Percentiles rank a stretch among this genome's conserved stretches.
These are phyloP conservation scores for Tricholoma saponaceum DNA, from an alignment of 768 basidiomycete genomes.

Conservation along the genomic window DNA sequence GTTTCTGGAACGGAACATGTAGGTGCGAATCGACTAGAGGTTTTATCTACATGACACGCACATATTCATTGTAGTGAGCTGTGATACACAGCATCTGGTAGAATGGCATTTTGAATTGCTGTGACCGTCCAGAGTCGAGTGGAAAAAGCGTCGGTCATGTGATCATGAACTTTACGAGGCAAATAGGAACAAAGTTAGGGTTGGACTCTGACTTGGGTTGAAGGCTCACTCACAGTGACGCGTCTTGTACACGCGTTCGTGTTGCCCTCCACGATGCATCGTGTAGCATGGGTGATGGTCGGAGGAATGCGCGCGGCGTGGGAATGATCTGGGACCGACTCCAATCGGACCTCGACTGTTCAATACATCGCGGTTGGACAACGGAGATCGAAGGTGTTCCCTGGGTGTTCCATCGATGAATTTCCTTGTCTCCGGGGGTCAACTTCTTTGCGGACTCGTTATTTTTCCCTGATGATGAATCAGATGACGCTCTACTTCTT, in stretches of 20 bases:
- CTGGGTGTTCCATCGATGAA: no score
- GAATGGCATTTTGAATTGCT: constrained; percentile 65
- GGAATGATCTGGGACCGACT: no score
- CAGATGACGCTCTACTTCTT: background rate
- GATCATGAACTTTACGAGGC: background rate
- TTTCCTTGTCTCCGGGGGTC: background rate
- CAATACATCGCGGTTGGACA: no score
- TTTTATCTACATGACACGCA: constrained; percentile 29
- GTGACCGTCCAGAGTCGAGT: no score
- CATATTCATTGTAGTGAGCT: constrained; percentile 70
- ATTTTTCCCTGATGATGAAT: background rate
- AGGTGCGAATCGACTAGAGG: background rate
- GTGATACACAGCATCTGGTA: constrained; percentile 87
- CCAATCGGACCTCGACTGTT: background rate
- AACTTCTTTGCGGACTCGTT: background rate
- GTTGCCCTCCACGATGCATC: no score
- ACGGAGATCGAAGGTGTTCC: background rate
- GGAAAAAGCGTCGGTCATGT: background rate
- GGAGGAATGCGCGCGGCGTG: background rate
- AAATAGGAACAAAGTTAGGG: background rate
- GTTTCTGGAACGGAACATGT: constrained; percentile 39
- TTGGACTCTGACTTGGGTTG: no score
- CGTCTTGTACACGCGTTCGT: no score
- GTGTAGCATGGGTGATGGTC: no score
- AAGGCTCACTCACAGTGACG: no score